Percentiles rank a stretch among this genome's conserved stretches.
phyloP scores from a whole-genome alignment of 306 rosid species.

The Arachis hypogaea region DNA sequence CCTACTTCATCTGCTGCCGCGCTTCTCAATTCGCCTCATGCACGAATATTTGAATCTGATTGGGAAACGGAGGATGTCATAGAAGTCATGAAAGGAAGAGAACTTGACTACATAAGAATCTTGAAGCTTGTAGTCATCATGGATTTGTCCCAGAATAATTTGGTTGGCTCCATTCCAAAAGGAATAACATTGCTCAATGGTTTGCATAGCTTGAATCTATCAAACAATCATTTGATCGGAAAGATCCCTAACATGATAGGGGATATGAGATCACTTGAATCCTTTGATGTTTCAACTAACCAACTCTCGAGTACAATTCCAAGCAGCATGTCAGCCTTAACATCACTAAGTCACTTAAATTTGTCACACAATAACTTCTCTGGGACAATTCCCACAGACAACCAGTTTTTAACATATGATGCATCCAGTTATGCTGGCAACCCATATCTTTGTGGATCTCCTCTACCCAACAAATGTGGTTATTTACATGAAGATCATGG shows the following conservation, averaged over 20 bases:
- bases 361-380: conserved; percentile 19
- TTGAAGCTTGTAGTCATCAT: not conserved
- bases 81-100: conserved; percentile 18
- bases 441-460: not conserved
- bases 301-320: conserved; percentile 11
- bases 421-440: not conserved
- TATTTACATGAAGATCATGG: not conserved
- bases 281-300: conserved; percentile 9
- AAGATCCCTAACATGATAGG: conserved; percentile 8
- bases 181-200: not conserved
- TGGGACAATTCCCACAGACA: not conserved
- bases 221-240: not conserved
- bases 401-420: not conserved
- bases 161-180: not conserved
- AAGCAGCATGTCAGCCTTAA: not conserved
- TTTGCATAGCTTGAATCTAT: conserved; percentile 5
- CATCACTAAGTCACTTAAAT: not conserved
- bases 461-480: not conserved
- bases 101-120: not conserved
- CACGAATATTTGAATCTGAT: no score
- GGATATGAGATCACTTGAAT: conserved; percentile 14
- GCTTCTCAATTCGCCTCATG: no score
- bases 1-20: not conserved
- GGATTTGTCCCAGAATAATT: conserved; percentile 3
- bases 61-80: conserved; percentile 1